Base-by-base conservation (phyloP, 768 basidiomycete genomes). In the Ephemerocybe angulata region DNA sequence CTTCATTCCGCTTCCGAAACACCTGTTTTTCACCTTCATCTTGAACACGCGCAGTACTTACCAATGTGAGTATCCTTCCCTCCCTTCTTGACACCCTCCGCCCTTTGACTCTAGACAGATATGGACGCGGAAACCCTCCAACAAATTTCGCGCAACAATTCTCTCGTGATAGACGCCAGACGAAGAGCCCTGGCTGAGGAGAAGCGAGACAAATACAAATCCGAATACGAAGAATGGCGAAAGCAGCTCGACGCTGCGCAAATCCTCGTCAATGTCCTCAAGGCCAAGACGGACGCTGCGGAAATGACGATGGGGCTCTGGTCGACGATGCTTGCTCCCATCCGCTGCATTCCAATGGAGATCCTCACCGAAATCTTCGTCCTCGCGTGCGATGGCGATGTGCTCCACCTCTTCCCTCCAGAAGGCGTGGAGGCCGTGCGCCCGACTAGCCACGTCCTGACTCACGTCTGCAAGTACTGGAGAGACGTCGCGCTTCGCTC, bases 391-490 rank as follows among this genome's bases (percentile, higher is more conserved):
- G 17, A 8, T 8, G 33, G 33, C 8, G 33, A 35, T 35, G 33
- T 8, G 33, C 33, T 35, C 17, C 10, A 35, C 33, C 17, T 35
- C 10, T 35, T 8, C 33, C 33, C 10, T 35, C 8, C 33, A 8
- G 10, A 35, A n/a, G n/a, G n/a, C n/a, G n/a, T n/a, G 33, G 10
- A 35, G 17, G 8, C 10, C 33, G 10, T 17, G 33, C 33, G 8
- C 33, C 33, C 33, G 17, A 35, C 17, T 17, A 8, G 33, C 33
- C 33, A 8, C 33, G 33, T 35, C 46, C 46, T 55, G 27, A 48
- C 37, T 7, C 53, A 48, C 35, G 53, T 55, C 46, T 49, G 46
- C 29, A 15, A 19, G n/a, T 17, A 19, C 17, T 55, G 46, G 53
- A 44, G 53, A 24, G 28, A 28, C 17, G 35, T 55, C 11, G 46